Percentiles rank a stretch among this genome's conserved stretches.
Evolutionary conservation across 164 flowering plant species (phyloP).

Genomic region (Umbilicus rupestris): DNA sequence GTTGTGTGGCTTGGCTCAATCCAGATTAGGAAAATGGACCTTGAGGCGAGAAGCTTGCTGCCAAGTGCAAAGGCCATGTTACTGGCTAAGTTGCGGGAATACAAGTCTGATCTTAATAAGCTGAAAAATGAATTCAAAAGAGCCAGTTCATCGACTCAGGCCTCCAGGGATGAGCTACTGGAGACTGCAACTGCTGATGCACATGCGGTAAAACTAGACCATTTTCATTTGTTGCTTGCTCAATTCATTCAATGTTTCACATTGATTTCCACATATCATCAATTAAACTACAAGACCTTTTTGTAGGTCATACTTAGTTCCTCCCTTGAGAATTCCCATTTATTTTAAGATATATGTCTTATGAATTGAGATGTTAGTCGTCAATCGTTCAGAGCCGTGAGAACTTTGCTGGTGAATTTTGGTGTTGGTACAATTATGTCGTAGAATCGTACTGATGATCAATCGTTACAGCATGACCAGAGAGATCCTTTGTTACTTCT

Average conservation of each 20-base stretch:
- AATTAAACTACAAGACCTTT: background rate
- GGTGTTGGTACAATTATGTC: background rate
- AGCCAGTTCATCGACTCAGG: conserved; percentile 29
- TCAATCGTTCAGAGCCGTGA: background rate
- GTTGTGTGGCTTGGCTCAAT: background rate
- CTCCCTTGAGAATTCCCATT: background rate
- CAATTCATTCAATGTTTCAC: background rate
- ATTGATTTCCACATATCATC: background rate
- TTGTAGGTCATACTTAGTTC: background rate
- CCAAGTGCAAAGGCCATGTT: conserved; percentile 53
- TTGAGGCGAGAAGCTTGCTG: conserved; percentile 72
- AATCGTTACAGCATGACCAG: background rate
- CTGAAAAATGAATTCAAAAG: conserved; percentile 50
- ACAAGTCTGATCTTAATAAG: conserved; percentile 61
- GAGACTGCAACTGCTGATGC: conserved; percentile 44
- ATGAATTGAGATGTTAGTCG: background rate
- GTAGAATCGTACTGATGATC: background rate
- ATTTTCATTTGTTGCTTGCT: background rate
- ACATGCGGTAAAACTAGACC: conserved; percentile 28
- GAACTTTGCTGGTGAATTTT: background rate
- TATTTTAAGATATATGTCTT: background rate
- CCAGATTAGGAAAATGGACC: conserved; percentile 74
- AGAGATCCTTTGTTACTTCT: no score
- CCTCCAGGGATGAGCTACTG: conserved; percentile 49
- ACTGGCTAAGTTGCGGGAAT: conserved; percentile 68